Conservation (phyloP, 805 yeast genomes). For the Ogataea corticis region DNA sequence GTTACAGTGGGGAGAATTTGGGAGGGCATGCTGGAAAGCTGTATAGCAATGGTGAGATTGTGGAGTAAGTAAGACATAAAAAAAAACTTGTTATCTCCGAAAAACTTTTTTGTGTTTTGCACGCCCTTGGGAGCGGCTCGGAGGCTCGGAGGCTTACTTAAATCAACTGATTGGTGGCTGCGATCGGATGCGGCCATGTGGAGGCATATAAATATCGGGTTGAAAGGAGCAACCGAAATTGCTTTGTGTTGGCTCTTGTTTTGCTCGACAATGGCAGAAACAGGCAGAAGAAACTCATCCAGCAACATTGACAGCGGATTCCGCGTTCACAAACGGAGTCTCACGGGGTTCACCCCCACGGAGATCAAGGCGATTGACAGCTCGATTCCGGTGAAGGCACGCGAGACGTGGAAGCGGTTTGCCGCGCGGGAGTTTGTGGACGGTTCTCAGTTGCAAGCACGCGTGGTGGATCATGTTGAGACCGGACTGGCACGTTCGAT, state of each 20-base stretch:
- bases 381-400: constrained; percentile 73
- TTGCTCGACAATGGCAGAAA: background rate
- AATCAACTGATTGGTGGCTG: constrained; percentile 2
- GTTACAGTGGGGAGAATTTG: constrained; percentile 76
- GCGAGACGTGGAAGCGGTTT: constrained; percentile 75
- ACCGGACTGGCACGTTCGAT: constrained; percentile 87
- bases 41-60: constrained; percentile 4
- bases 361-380: constrained; percentile 84
- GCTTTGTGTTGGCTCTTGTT: no score
- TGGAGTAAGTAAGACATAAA: background rate
- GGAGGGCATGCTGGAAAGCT: constrained; percentile 34
- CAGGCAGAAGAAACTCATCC: no score
- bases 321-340: constrained; percentile 61
- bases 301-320: no score
- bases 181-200: background rate
- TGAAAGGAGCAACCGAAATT: background rate
- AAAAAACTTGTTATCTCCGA: background rate
- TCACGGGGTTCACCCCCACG: constrained; percentile 89
- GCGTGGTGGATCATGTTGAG: constrained; percentile 84
- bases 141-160: background rate
- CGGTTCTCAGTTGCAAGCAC: constrained; percentile 60
- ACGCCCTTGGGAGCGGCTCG: no score
- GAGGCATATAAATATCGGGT: no score
- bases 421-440: constrained; percentile 51
- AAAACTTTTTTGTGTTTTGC: no score